A percentile compares a stretch with the other conserved stretches of the same genome.
Conservation (phyloP, 2,329 filamentous ascomycete species). For the Ilyonectria sp. region DNA sequence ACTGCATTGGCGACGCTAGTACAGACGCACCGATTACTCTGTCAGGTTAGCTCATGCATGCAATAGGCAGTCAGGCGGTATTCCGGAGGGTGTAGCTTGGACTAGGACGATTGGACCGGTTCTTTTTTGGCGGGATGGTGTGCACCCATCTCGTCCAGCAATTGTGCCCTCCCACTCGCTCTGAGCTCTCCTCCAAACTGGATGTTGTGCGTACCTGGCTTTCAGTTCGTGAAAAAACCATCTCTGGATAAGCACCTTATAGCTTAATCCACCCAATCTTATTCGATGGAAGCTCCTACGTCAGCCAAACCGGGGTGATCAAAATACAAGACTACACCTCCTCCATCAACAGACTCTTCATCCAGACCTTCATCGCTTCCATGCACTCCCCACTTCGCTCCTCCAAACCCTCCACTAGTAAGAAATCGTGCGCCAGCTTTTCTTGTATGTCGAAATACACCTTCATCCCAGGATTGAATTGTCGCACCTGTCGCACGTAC, state of each 20-base stretch:
- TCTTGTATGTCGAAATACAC: constrained; percentile 19
- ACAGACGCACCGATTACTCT: background rate
- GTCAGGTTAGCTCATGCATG: background rate
- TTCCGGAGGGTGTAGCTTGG: background rate
- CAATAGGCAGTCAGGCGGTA: background rate
- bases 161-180: too few species aligned
- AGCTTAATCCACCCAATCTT: too few species aligned
- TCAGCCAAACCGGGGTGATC: too few species aligned
- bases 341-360: background rate
- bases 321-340: background rate
- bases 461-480: constrained; percentile 25
- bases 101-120: too few species aligned
- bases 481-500: constrained; percentile 21
- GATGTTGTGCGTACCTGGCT: too few species aligned
- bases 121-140: too few species aligned
- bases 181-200: too few species aligned
- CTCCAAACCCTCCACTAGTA: constrained; percentile 28
- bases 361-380: constrained; percentile 17
- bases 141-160: too few species aligned
- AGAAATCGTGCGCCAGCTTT: constrained; percentile 32
- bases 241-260: too few species aligned
- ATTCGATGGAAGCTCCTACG: too few species aligned
- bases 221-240: too few species aligned
- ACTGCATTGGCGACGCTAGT: background rate
- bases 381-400: constrained; percentile 25